Conservation (phyloP, 2,329 filamentous ascomycete genomes). For the Coniochaeta sp. region DNA sequence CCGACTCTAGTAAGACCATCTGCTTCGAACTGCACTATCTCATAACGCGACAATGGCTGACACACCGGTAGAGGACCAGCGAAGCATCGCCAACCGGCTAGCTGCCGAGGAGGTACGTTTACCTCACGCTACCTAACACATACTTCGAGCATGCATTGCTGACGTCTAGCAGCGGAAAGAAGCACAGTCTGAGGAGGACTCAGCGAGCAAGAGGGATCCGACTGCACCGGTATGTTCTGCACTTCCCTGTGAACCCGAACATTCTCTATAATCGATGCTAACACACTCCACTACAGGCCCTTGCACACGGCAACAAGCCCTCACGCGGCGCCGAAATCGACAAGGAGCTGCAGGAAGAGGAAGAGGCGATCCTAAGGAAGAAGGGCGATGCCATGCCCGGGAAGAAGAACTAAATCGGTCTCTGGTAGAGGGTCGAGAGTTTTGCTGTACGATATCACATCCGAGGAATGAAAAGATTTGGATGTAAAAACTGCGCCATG, state of each 20-base stretch:
- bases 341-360: constrained; percentile 59
- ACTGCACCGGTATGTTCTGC: constrained; percentile 24
- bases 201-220: background rate
- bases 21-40: background rate
- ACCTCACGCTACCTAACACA: background rate
- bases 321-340: constrained; percentile 68
- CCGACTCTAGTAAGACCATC: constrained; percentile 60
- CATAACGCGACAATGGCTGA: constrained; percentile 9
- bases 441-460: background rate
- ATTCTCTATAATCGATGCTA: background rate
- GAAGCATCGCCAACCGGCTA: constrained; percentile 64
- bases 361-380: constrained; percentile 54
- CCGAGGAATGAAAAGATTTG: background rate
- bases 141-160: background rate
- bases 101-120: constrained; percentile 51
- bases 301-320: constrained; percentile 64
- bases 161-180: background rate
- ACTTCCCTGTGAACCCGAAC: background rate
- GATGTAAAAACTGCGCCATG: background rate
- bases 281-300: constrained; percentile 28
- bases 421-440: background rate
- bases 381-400: constrained; percentile 34
- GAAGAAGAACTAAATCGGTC: constrained; percentile 7
- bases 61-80: constrained; percentile 53
- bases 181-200: background rate